Conservation (phyloP, 352 stramenopile genomes). For the Pythium rhizo-oryzae region DNA sequence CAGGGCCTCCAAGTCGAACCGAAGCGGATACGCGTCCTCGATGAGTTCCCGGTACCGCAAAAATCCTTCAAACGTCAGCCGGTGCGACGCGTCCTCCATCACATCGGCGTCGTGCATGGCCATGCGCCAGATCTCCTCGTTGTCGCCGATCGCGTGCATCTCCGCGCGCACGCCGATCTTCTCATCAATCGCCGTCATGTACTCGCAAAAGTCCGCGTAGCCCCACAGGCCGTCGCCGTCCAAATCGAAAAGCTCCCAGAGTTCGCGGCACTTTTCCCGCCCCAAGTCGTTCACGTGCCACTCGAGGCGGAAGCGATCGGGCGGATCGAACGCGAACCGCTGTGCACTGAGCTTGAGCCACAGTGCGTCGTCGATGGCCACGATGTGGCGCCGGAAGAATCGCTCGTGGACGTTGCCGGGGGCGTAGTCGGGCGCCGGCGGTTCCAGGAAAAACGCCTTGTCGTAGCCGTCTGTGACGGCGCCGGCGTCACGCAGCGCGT, state of each 20-base stretch:
- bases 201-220: slow-evolving; percentile 66
- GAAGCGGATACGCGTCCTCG: slow-evolving; percentile 44
- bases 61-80: slow-evolving; percentile 69
- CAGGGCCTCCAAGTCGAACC: slow-evolving; percentile 43
- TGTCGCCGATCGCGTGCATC: slow-evolving; percentile 38
- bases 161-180: slow-evolving; percentile 17
- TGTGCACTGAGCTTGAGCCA: slow-evolving; percentile 28
- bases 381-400: slow-evolving; percentile 39
- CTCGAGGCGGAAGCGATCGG: slow-evolving; percentile 33
- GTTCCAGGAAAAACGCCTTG: slow-evolving; percentile 55
- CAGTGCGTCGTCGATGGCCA: slow-evolving; percentile 18
- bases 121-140: slow-evolving; percentile 63
- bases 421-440: slow-evolving; percentile 23
- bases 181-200: slow-evolving; percentile 44
- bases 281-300: slow-evolving; percentile 51
- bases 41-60: slow-evolving; percentile 52
- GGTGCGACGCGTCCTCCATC: slow-evolving; percentile 22
- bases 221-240: slow-evolving; percentile 58
- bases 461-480: slow-evolving; percentile 56
- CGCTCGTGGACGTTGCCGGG: slow-evolving; percentile 19
- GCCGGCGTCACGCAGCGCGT: slow-evolving; percentile 50
- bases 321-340: slow-evolving; percentile 54
- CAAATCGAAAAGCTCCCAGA: slow-evolving; percentile 61
- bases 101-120: slow-evolving; percentile 63
- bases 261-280: slow-evolving; percentile 43